A percentile compares a stretch with the other conserved stretches of the same genome.
phyloP scores from a whole-genome alignment of 805 yeast species.

The Candida maesae region DNA sequence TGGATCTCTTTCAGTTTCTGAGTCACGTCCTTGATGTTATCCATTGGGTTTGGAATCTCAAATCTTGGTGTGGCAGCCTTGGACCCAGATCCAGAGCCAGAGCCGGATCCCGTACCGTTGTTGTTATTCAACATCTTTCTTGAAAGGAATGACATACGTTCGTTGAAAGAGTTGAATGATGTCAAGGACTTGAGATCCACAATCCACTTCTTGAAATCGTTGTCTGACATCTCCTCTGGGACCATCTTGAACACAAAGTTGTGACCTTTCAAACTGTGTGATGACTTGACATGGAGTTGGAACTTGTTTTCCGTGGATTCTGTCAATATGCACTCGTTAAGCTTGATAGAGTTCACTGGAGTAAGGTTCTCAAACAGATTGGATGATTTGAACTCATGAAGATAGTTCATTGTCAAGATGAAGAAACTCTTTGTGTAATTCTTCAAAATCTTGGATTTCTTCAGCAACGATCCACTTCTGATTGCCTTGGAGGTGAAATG shows the following conservation, averaged over 20 bases:
- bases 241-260: conserved; percentile 76
- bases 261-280: conserved; percentile 73
- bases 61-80: conserved; percentile 23
- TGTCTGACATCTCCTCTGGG: conserved; percentile 60
- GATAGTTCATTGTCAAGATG: conserved; percentile 78
- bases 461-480: conserved; percentile 74
- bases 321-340: conserved; percentile 73
- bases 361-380: conserved; percentile 74
- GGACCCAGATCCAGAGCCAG: conserved; percentile 5
- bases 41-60: conserved; percentile 23
- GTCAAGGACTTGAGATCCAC: conserved; percentile 60
- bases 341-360: conserved; percentile 75
- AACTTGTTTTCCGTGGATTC: conserved; percentile 75
- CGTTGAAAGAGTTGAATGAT: conserved; percentile 29
- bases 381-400: conserved; percentile 83
- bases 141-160: conserved; percentile 16
- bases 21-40: conserved; percentile 14
- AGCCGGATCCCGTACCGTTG: too few relatives aligned
- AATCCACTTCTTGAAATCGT: conserved; percentile 76
- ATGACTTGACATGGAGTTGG: conserved; percentile 45
- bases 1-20: conserved; percentile 23
- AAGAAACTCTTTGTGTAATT: conserved; percentile 85
- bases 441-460: conserved; percentile 85
- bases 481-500: conserved; percentile 65
- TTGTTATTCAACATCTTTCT: neutral